phyloP scores from a whole-genome alignment of 768 basidiomycete genomes.

The Suillus subluteus region DNA sequence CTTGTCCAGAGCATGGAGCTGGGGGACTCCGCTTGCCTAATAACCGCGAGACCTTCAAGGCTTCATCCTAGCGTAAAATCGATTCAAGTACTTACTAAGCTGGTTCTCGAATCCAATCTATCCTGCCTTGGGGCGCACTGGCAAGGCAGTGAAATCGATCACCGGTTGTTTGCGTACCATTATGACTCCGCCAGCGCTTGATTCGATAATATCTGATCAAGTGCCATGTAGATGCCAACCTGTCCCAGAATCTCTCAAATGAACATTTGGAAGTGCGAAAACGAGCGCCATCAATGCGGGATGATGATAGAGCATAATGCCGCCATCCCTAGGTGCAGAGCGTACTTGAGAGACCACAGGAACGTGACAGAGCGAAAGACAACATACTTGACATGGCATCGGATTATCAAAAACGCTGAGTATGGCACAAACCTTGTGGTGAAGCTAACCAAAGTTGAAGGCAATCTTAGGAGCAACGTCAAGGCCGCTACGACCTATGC shows the following conservation, averaged over 20 bases:
- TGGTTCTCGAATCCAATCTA: too few relatives aligned
- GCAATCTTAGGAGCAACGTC: conserved; percentile 1
- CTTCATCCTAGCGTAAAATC: background rate
- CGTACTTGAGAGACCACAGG: conserved; percentile 8
- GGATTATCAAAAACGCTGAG: conserved; percentile 6
- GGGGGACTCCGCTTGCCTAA: too few relatives aligned
- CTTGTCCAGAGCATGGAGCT: too few relatives aligned
- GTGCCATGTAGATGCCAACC: background rate
- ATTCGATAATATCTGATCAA: background rate
- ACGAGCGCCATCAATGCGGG: conserved; percentile 10
- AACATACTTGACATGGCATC: background rate
- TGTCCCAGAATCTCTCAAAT: background rate
- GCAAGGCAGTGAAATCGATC: background rate
- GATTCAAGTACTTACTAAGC: background rate
- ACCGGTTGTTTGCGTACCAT: background rate
- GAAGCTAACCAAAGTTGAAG: conserved; percentile 10
- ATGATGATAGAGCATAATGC: conserved; percentile 3
- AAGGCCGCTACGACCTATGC: background rate
- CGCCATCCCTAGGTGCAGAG: conserved; percentile 1
- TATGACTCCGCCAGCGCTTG: conserved; percentile 2
- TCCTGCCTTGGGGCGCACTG: background rate
- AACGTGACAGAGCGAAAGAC: conserved; percentile 10
- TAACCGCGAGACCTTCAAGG: background rate
- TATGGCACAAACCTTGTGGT: conserved; percentile 2
- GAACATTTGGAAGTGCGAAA: conserved; percentile 10